Percentiles rank a stretch among this genome's conserved stretches.
phyloP scores from a whole-genome alignment of 192 early-diverging fungal species.

The Dissophora globulifera region DNA sequence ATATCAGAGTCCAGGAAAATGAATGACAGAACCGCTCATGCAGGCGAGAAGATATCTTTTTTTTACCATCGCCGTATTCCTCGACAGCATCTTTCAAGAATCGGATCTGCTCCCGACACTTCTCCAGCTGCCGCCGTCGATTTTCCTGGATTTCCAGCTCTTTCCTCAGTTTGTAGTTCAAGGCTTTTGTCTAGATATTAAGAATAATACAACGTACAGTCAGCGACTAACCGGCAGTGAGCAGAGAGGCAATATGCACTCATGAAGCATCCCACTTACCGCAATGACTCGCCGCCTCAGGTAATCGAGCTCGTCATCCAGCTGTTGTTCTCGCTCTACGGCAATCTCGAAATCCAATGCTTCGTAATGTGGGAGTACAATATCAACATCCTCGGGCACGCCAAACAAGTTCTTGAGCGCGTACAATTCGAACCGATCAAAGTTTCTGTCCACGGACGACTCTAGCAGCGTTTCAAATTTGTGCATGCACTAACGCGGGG shows the following conservation, averaged over 20 bases:
- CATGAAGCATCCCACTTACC: neutral
- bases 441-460: conserved; percentile 80
- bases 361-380: conserved; percentile 67
- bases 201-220: too few species aligned
- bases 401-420: conserved; percentile 78
- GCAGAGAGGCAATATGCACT: too few species aligned
- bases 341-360: conserved; percentile 48
- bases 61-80: conserved; percentile 34
- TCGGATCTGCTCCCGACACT: conserved; percentile 40
- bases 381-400: conserved; percentile 65
- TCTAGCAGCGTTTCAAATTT: conserved; percentile 83
- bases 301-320: conserved; percentile 55
- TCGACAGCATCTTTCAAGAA: conserved; percentile 39
- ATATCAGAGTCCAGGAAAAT: neutral
- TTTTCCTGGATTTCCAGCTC: conserved; percentile 35
- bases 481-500: conserved; percentile 66
- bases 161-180: conserved; percentile 53
- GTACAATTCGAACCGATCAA: conserved; percentile 87
- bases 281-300: conserved; percentile 54
- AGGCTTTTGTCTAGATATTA: conserved; percentile 47
- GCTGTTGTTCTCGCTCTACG: conserved; percentile 32
- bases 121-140: conserved; percentile 18
- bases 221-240: too few species aligned
- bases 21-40: neutral
- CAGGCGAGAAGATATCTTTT: neutral